Evolutionary conservation across 106 monocot species (phyloP), one percentile per base, ranked within the genome.

Genomic region (Apostasia shenzhenica): DNA sequence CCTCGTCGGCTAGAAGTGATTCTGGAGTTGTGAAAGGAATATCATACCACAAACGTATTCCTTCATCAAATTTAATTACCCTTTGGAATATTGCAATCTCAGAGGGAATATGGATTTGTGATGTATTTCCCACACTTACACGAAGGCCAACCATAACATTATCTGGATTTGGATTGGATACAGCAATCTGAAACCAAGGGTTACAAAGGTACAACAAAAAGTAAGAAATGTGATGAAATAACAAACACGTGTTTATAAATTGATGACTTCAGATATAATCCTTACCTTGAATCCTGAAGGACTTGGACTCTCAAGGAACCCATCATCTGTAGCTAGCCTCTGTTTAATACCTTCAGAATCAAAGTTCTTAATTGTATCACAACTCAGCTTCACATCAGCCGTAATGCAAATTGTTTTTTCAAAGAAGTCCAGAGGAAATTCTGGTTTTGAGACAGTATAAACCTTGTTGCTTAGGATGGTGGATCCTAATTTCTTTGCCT

Each of bases 351-450:
- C 77, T 72, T 99, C 99, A 72, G 99, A 90, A 72, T 99, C 99
- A 76, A 73, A 70, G 38, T 83, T 83, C 72, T 82, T 99, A 59
- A 85, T 65, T 13, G 81, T 79, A 72, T 99, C 99, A 73, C 90
- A 70, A 61, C 70, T 90, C 46, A 99, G 56, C 67, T 83, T 93
- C 42, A 90, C 83, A 67, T 90, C 93, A 57, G 75, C 56, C 40
- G 99, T 90, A 72, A 99, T 90, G 74, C 93, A 99, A 55, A 74
- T 83, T 13, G 99, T 88, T 72, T 88, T 99, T 61, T 99, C 99
- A 87, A 99, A 99, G 73, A 90, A 99, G 66, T 93, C 99, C 67
- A 99, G 87, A 38, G 99, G 99, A 76, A 99, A 99, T 69, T 93
- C 99, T 38, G 90, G 85, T 6, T 88, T 93, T 51, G 73, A 61